These are phyloP conservation scores for Zarea fungicola DNA, from an alignment of 2,329 filamentous ascomycete species.

Conservation along the genomic window DNA sequence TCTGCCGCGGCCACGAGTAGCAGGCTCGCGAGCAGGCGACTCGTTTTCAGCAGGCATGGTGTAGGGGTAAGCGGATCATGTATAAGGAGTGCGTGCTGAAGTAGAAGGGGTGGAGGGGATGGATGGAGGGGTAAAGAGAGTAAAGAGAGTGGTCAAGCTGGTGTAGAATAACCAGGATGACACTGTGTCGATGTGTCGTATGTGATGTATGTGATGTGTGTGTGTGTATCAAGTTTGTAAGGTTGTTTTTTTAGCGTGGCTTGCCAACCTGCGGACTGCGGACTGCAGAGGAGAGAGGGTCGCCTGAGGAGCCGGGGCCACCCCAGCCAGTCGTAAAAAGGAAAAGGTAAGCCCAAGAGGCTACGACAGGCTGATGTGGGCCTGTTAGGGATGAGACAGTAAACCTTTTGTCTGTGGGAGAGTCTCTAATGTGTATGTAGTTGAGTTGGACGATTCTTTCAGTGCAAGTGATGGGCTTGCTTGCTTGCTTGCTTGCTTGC, in stretches of 20 bases:
- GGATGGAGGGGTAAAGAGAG: neutral
- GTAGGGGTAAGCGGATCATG: conserved; percentile 25
- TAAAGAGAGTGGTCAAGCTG: neutral
- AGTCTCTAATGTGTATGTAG: neutral
- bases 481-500: too few species aligned
- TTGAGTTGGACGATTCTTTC: too few species aligned
- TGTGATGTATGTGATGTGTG: conserved; percentile 9
- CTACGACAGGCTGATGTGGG: conserved; percentile 5
- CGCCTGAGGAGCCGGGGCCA: conserved; percentile 8
- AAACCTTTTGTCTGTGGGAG: neutral
- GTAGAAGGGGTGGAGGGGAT: conserved; percentile 13
- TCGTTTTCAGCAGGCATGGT: conserved; percentile 35
- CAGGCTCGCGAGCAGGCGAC: conserved; percentile 31
- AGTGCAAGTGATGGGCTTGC: too few species aligned
- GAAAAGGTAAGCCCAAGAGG: conserved; percentile 1
- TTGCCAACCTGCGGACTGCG: conserved; percentile 5
- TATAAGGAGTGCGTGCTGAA: conserved; percentile 19
- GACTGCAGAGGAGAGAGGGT: conserved; percentile 3
- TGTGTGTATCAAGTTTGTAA: too few species aligned
- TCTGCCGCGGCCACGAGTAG: conserved; percentile 28
- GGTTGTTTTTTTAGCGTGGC: conserved; percentile 10
- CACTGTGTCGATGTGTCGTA: neutral
- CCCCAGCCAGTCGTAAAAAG: conserved; percentile 4
- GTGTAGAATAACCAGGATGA: neutral
- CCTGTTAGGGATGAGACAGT: neutral